Evolutionary conservation across 345 rosid species (phyloP).

Genomic region (Fremontodendron californicum): DNA sequence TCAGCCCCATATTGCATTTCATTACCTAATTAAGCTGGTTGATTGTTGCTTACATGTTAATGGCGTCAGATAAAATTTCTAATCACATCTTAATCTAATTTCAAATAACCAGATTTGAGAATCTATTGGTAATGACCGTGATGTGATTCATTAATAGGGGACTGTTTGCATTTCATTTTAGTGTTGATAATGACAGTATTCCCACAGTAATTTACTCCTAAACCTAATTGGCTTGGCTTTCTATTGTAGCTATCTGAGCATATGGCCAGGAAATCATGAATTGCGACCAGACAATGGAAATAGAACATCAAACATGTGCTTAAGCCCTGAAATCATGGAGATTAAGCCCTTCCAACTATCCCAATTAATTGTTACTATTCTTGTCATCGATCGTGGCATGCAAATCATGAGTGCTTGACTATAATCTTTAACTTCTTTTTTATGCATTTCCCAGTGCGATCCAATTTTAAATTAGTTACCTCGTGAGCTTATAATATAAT

Average conservation of each 20-base stretch:
- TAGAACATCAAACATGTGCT: neutral
- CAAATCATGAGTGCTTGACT: neutral
- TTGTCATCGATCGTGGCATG: neutral
- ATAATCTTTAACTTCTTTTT: neutral
- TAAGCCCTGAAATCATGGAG: neutral
- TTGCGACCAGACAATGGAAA: neutral
- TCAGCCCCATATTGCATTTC: neutral
- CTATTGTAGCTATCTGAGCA: neutral
- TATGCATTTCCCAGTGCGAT: neutral
- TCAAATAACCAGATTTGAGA: neutral
- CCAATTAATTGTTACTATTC: neutral
- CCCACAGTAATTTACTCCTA: constrained; percentile 6
- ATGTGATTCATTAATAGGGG: neutral
- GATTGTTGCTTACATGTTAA: neutral
- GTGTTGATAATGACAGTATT: constrained; percentile 19
- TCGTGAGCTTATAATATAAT: neutral
- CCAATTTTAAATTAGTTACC: neutral
- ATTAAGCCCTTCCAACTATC: neutral
- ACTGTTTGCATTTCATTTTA: neutral
- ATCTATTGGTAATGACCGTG: neutral
- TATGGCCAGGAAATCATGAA: neutral
- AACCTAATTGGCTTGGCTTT: neutral
- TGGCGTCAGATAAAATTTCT: neutral
- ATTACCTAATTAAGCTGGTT: neutral
- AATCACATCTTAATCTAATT: neutral